phyloP scores from a whole-genome alignment of 2,329 filamentous ascomycete genomes.

The Trichoderma pleuroti region DNA sequence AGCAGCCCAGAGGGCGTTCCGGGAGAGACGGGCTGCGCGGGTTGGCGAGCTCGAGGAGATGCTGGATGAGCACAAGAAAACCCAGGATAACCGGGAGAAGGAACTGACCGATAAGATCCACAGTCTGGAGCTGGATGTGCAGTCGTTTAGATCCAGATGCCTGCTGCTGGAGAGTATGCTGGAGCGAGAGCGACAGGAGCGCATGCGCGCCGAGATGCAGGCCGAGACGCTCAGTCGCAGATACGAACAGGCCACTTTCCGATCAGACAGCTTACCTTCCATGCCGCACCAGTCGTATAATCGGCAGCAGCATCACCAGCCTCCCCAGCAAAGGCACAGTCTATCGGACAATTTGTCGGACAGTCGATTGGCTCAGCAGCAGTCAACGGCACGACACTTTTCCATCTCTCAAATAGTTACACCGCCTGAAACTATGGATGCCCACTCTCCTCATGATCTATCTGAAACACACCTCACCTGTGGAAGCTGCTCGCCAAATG shows the following conservation, averaged over 20 bases:
- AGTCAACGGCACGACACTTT: constrained; percentile 39
- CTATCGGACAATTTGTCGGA: constrained; percentile 29
- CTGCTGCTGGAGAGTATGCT: constrained; percentile 61
- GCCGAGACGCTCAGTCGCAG: constrained; percentile 35
- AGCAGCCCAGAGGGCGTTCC: constrained; percentile 84
- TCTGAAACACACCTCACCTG: constrained; percentile 45
- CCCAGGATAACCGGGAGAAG: constrained; percentile 54
- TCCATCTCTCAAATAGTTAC: constrained; percentile 58
- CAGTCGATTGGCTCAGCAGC: constrained; percentile 26
- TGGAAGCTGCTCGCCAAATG: constrained; percentile 52
- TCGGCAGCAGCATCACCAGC: constrained; percentile 30
- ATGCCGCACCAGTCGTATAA: constrained; percentile 28
- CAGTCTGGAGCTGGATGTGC: constrained; percentile 61
- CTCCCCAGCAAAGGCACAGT: constrained; percentile 27
- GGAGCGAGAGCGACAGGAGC: constrained; percentile 53
- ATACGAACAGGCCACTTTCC: constrained; percentile 29
- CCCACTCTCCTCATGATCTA: constrained; percentile 27
- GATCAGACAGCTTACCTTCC: constrained; percentile 28
- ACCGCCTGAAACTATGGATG: constrained; percentile 44
- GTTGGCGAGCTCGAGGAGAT: constrained; percentile 73
- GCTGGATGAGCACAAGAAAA: constrained; percentile 58
- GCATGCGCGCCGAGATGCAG: constrained; percentile 42
- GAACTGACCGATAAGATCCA: constrained; percentile 56
- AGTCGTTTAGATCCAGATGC: constrained; percentile 61
- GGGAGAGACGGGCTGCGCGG: constrained; percentile 79